phyloP scores from a whole-genome alignment of 192 early-diverging fungal genomes.

The Entomortierella chlamydospora region DNA sequence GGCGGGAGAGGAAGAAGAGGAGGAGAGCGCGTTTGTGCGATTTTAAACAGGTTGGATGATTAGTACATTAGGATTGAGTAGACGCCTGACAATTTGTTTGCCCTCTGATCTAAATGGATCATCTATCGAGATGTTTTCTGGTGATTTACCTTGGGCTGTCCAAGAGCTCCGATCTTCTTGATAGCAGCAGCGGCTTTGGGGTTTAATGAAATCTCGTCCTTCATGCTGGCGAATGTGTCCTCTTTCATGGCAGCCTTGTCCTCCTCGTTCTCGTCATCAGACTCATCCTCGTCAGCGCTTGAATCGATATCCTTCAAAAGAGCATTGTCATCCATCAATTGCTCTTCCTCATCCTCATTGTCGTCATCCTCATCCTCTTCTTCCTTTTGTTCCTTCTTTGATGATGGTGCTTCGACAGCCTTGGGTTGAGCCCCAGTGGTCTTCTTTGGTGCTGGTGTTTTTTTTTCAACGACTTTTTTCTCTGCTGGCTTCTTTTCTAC shows the following conservation, averaged over 20 bases:
- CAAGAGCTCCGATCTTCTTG: conserved; percentile 41
- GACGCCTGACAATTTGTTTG: no score
- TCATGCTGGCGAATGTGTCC: conserved; percentile 54
- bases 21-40: not conserved
- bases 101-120: no score
- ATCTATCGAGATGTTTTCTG: no score
- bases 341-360: conserved; percentile 48
- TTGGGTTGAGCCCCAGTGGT: conserved; percentile 13
- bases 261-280: conserved; percentile 43
- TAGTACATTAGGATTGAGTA: no score
- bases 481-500: conserved; percentile 32
- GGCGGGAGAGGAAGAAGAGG: not conserved
- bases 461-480: conserved; percentile 19
- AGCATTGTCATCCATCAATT: conserved; percentile 58
- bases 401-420: conserved; percentile 21
- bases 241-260: conserved; percentile 51
- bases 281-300: conserved; percentile 48
- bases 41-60: no score
- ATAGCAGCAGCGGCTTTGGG: conserved; percentile 42
- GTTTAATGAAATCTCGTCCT: conserved; percentile 54
- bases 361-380: conserved; percentile 55
- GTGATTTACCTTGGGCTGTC: conserved; percentile 41
- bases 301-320: conserved; percentile 57
- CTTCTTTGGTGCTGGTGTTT: conserved; percentile 31
- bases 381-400: conserved; percentile 47